Percentiles rank a stretch among this genome's conserved stretches.
Evolutionary conservation across 768 basidiomycete genomes (phyloP).

Genomic region (Omphalotus guepiniiformis): DNA sequence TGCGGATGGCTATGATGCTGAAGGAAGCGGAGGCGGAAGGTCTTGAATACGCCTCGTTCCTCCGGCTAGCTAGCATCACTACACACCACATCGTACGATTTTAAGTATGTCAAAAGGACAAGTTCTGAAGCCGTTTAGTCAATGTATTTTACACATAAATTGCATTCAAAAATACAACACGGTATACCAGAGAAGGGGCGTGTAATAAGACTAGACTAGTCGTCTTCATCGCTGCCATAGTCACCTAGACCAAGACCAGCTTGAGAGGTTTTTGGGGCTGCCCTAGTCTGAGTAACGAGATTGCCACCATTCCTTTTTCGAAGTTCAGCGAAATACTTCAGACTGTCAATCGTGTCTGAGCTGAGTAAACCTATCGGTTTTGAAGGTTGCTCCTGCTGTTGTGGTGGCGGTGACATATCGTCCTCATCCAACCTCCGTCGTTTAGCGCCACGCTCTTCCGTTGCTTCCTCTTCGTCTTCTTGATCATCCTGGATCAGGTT

Average conservation of each 20-base stretch:
- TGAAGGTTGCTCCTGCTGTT: slow-evolving; percentile 27
- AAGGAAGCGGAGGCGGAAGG: too few species aligned
- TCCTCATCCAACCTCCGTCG: slow-evolving; percentile 29
- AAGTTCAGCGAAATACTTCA: slow-evolving; percentile 90
- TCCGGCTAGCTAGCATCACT: too few species aligned
- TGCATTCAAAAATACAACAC: too few species aligned
- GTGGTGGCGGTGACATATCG: slow-evolving; percentile 10
- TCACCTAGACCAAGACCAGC: slow-evolving; percentile 61
- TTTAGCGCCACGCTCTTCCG: slow-evolving; percentile 29
- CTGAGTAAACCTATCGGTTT: slow-evolving; percentile 62
- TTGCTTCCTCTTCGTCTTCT: slow-evolving; percentile 27
- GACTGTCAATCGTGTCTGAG: slow-evolving; percentile 81
- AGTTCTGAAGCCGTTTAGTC: too few species aligned
- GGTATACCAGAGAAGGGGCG: too few species aligned
- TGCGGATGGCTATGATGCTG: slow-evolving; percentile 23
- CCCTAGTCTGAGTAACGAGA: slow-evolving; percentile 22
- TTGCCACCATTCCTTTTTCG: slow-evolving; percentile 56
- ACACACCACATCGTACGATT: too few species aligned
- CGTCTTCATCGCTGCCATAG: slow-evolving; percentile 75
- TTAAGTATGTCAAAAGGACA: too few species aligned
- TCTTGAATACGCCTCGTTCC: too few species aligned
- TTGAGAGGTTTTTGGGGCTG: slow-evolving; percentile 28
- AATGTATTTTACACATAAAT: too few species aligned
- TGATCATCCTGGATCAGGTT: slow-evolving; percentile 24
- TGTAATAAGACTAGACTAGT: slow-evolving; percentile 27